Base-by-base conservation (phyloP, 1,284 basidiomycete species). In the Irpex sp. region DNA sequence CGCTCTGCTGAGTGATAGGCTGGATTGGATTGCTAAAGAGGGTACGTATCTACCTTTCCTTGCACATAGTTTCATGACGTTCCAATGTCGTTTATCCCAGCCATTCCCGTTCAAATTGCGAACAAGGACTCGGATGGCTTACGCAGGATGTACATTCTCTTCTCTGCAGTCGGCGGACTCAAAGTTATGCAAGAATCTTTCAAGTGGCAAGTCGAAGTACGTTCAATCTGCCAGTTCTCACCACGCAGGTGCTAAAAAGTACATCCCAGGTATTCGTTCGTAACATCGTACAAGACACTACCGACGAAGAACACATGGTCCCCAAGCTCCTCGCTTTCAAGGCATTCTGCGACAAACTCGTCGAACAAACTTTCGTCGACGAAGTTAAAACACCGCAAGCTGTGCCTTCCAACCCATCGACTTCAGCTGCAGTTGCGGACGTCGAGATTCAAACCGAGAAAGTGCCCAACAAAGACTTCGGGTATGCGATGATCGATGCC, bases 281-380 rank as follows among this genome's bases (percentile, higher is more conserved):
- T 68, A 75, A 75, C 22, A 91, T 95, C 72, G 91, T 95, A 67
- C 88, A 85, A 60, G 90, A 94, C 75, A 74, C 76, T 20, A 77
- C 83, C 71, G 83, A 85, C 67, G 89, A 96, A 74, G 90, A 96
- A 69, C 84, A 90, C 44, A 97, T 98, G 95, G 93, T 98, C 6
- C 87, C 91, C 22, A 86, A 88, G 13, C 88, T 97, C 0, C 86
- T 97, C 42, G 85, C 88, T 2, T 89, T 96, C 83, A 96, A 94
- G 78, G 80, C 85, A 1, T 88, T 92, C 69, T 87, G 89, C 2
- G 90, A 94, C 76, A 75, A 80, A 3, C 83, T 90, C 13, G 84
- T 93, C 42, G 77, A 78, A 1, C 78, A 79, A 3, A 79, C 87
- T 75, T 89, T 95, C 82, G 78, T 85, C 68, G 80, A 80, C 68